A percentile compares a stretch with the other conserved stretches of the same genome.
These are phyloP conservation scores for Corniculantispora saksenae DNA, from an alignment of 2,329 filamentous ascomycete species.

Conservation along the genomic window DNA sequence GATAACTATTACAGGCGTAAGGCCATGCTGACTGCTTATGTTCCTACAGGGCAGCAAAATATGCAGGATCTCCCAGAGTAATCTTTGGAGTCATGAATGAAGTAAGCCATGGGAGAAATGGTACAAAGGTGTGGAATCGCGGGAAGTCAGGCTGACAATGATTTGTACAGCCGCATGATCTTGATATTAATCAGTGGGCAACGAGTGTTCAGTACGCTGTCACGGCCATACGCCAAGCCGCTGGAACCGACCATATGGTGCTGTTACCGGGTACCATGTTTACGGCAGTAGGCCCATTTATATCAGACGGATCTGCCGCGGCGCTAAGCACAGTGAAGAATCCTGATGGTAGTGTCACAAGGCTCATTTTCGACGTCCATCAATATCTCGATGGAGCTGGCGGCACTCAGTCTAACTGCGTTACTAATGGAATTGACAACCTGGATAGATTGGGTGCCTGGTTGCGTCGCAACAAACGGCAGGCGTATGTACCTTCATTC, in stretches of 20 bases:
- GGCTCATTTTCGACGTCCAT: background rate
- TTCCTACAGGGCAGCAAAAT: background rate
- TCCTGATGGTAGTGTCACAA: background rate
- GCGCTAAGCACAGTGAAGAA: background rate
- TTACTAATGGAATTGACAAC: background rate
- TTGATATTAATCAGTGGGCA: background rate
- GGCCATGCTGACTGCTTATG: background rate
- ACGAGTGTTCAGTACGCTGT: background rate
- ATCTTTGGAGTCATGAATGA: background rate
- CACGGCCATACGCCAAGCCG: background rate
- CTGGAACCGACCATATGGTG: background rate
- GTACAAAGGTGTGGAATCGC: background rate
- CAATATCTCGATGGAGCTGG: background rate
- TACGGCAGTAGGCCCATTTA: background rate
- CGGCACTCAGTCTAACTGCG: background rate
- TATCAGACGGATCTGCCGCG: background rate
- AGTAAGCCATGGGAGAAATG: background rate
- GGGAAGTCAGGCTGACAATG: background rate
- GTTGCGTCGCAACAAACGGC: background rate
- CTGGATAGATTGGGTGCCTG: background rate
- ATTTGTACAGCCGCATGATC: background rate
- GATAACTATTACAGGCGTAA: background rate
- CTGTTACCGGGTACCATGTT: background rate
- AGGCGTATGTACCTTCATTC: background rate
- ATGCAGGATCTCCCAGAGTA: background rate